A percentile compares a stretch with the other conserved stretches of the same genome.
phyloP scores from a whole-genome alignment of 805 yeast genomes.

The Schizosaccharomyces cryophilus region DNA sequence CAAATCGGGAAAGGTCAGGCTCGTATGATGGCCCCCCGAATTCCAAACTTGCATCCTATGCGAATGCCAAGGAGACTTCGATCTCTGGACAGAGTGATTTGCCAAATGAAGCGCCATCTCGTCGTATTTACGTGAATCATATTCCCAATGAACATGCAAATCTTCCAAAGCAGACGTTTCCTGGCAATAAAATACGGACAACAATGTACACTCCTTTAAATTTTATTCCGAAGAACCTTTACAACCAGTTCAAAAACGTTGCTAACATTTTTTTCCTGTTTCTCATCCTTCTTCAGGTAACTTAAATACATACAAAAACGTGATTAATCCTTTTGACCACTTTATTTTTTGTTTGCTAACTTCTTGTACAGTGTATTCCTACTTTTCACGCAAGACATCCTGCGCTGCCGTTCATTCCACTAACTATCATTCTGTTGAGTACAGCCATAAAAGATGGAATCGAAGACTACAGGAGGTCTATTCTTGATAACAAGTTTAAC shows the following conservation, averaged over 20 bases:
- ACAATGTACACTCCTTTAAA: constrained; percentile 82
- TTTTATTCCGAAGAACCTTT: constrained; percentile 65
- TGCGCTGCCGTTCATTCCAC: constrained; percentile 54
- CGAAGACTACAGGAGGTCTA: constrained; percentile 46
- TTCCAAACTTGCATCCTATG: neutral
- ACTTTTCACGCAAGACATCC: constrained; percentile 55
- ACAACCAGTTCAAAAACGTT: constrained; percentile 58
- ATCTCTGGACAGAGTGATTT: neutral
- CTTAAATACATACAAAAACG: neutral
- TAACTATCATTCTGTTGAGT: constrained; percentile 49
- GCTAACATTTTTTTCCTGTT: constrained; percentile 75
- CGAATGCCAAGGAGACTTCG: neutral
- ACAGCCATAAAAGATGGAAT: constrained; percentile 58
- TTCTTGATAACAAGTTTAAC: constrained; percentile 43
- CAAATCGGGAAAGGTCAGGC: too few relatives aligned
- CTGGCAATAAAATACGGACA: constrained; percentile 81
- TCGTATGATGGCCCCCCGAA: neutral
- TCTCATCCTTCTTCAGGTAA: constrained; percentile 50
- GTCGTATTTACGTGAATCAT: neutral
- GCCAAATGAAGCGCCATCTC: neutral
- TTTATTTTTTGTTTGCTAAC: constrained; percentile 14
- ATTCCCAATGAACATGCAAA: constrained; percentile 22
- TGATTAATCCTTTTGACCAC: too few relatives aligned
- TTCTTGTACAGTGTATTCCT: constrained; percentile 37
- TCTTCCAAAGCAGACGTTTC: constrained; percentile 32